Conservation (phyloP, 2,329 filamentous ascomycete species). For the Stromatinia cepivora region DNA sequence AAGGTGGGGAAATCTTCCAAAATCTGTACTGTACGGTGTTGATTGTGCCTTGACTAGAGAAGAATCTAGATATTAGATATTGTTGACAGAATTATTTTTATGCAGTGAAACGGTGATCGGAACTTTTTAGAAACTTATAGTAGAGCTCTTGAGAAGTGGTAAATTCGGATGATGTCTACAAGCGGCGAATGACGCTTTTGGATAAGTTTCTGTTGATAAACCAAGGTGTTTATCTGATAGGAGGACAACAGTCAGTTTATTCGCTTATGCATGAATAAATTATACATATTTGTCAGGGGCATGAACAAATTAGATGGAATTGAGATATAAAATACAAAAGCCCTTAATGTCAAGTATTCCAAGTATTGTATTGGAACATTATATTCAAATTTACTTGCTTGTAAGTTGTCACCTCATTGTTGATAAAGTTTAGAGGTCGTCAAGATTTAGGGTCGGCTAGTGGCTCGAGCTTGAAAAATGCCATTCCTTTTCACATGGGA, state of each 20-base stretch:
- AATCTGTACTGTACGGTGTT: not conserved
- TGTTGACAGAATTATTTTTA: not conserved
- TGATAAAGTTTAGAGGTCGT: not conserved
- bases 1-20: slow-evolving; percentile 22
- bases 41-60: not conserved
- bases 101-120: not conserved
- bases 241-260: slow-evolving; percentile 4
- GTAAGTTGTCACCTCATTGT: not conserved
- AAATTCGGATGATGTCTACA: slow-evolving; percentile 9
- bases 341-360: not conserved
- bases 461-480: not conserved
- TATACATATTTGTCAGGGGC: slow-evolving; percentile 17
- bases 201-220: slow-evolving; percentile 2
- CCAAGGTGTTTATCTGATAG: not conserved
- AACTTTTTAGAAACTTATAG: not conserved
- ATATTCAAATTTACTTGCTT: not conserved
- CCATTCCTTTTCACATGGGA: not conserved
- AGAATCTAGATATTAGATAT: not conserved
- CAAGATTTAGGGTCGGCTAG: not conserved
- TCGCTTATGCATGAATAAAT: slow-evolving; percentile 18
- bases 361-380: not conserved
- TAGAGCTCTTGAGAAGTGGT: slow-evolving; percentile 2
- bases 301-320: not conserved
- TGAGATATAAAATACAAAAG: not conserved
- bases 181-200: slow-evolving; percentile 17